phyloP scores from a whole-genome alignment of 257 asterid genomes.

The Solanum piurae region DNA sequence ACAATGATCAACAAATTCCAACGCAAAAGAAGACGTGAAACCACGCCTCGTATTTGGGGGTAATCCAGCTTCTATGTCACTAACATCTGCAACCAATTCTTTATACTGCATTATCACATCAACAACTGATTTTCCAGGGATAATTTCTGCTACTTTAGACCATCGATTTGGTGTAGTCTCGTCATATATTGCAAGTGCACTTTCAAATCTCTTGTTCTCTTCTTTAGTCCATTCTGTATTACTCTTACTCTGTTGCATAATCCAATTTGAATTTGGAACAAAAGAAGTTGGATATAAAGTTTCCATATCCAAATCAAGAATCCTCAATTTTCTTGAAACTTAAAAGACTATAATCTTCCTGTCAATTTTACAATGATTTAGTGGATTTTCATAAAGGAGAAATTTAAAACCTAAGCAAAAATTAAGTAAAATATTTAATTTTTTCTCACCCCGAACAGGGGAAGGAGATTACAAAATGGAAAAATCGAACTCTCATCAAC shows the following conservation, averaged over 20 bases:
- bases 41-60: conserved; percentile 40
- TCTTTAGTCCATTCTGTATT: conserved; percentile 53
- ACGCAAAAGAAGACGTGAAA: conserved; percentile 31
- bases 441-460: background rate
- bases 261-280: conserved; percentile 22
- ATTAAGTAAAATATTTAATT: background rate
- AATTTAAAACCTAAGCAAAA: background rate
- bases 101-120: conserved; percentile 67
- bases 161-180: conserved; percentile 67
- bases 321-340: background rate
- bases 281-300: conserved; percentile 29
- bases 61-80: conserved; percentile 67
- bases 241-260: conserved; percentile 19
- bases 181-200: conserved; percentile 56
- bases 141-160: conserved; percentile 48
- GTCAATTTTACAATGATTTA: background rate
- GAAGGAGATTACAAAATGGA: too few relatives aligned
- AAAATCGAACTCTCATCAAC: background rate
- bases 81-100: conserved; percentile 59
- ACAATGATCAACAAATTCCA: conserved; percentile 33
- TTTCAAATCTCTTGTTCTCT: conserved; percentile 74
- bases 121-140: conserved; percentile 62
- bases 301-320: conserved; percentile 28
- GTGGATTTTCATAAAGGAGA: background rate
- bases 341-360: background rate